A percentile compares a stretch with the other conserved stretches of the same genome.
Evolutionary conservation across 768 basidiomycete genomes (phyloP).

Genomic region (Russula abietina): DNA sequence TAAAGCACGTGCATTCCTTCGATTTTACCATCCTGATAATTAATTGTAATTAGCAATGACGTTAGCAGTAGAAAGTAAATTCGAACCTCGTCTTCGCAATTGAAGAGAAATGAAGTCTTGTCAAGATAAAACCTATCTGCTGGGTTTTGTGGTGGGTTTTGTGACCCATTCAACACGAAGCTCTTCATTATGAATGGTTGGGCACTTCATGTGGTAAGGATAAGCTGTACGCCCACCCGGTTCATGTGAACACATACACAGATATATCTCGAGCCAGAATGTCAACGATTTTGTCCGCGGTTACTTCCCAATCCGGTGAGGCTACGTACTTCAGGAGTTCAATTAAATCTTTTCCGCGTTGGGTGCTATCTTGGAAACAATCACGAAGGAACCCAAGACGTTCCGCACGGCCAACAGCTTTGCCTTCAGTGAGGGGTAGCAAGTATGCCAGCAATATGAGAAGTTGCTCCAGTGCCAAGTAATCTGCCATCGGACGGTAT

Average conservation of each 20-base stretch:
- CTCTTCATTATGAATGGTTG: slow-evolving; percentile 21
- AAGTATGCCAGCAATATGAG: slow-evolving; percentile 22
- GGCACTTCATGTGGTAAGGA: slow-evolving; percentile 1
- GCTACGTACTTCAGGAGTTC: slow-evolving; percentile 18
- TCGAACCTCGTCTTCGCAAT: slow-evolving; percentile 20
- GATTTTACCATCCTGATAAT: slow-evolving; percentile 17
- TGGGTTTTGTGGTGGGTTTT: background rate
- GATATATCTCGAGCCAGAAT: slow-evolving; percentile 24
- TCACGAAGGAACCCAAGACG: slow-evolving; percentile 20
- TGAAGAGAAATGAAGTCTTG: slow-evolving; percentile 20
- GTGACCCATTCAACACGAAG: slow-evolving; percentile 9
- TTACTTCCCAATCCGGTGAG: slow-evolving; percentile 22
- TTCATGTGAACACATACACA: slow-evolving; percentile 10
- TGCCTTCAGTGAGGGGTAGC: slow-evolving; percentile 15
- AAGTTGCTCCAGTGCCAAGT: slow-evolving; percentile 22
- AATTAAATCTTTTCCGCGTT: slow-evolving; percentile 17
- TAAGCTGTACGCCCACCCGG: background rate
- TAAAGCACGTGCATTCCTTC: slow-evolving; percentile 18
- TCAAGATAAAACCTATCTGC: slow-evolving; percentile 21
- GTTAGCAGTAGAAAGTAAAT: background rate
- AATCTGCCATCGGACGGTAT: slow-evolving; percentile 10
- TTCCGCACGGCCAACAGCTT: slow-evolving; percentile 4
- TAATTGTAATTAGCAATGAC: background rate
- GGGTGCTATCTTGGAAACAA: slow-evolving; percentile 12
- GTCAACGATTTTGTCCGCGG: slow-evolving; percentile 22